These are phyloP conservation scores for Dipodascus albidus DNA, from an alignment of 805 yeast genomes.

Conservation along the genomic window DNA sequence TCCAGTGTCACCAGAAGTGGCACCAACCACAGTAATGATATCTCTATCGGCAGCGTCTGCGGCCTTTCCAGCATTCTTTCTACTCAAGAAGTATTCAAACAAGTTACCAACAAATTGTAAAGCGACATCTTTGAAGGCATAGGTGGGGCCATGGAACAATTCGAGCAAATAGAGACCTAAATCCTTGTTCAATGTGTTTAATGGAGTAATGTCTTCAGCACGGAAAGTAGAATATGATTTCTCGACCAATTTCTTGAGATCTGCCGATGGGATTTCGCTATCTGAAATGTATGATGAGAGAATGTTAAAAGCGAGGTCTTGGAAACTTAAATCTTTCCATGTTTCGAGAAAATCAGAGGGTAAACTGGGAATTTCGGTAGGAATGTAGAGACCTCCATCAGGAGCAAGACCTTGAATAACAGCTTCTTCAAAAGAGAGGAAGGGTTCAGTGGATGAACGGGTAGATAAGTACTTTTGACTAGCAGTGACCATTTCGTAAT, in stretches of 20 bases:
- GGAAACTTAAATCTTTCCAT: conserved; percentile 71
- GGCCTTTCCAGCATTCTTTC: conserved; percentile 51
- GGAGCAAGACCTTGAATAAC: conserved; percentile 69
- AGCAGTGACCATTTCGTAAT: neutral
- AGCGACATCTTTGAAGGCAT: conserved; percentile 98
- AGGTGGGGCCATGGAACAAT: conserved; percentile 97
- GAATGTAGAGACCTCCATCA: conserved; percentile 94
- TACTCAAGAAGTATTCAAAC: conserved; percentile 79
- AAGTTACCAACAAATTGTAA: conserved; percentile 95
- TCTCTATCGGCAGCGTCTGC: conserved; percentile 46
- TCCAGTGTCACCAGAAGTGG: conserved; percentile 98
- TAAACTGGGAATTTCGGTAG: conserved; percentile 66
- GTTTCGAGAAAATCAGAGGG: conserved; percentile 41
- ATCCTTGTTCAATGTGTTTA: conserved; percentile 44
- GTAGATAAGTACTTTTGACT: conserved; percentile 28
- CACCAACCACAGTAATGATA: conserved; percentile 92
- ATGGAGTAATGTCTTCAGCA: conserved; percentile 78
- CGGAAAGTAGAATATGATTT: conserved; percentile 88
- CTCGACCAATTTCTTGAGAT: conserved; percentile 48
- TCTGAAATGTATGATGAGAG: conserved; percentile 65
- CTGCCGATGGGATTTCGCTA: conserved; percentile 63
- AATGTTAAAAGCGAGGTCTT: conserved; percentile 78
- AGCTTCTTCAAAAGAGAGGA: conserved; percentile 29
- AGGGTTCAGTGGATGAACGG: conserved; percentile 25
- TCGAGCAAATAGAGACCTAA: conserved; percentile 65